Evolutionary conservation across 2,329 filamentous ascomycete species (phyloP).

Genomic region (Cylindrodendrum hubeiense): DNA sequence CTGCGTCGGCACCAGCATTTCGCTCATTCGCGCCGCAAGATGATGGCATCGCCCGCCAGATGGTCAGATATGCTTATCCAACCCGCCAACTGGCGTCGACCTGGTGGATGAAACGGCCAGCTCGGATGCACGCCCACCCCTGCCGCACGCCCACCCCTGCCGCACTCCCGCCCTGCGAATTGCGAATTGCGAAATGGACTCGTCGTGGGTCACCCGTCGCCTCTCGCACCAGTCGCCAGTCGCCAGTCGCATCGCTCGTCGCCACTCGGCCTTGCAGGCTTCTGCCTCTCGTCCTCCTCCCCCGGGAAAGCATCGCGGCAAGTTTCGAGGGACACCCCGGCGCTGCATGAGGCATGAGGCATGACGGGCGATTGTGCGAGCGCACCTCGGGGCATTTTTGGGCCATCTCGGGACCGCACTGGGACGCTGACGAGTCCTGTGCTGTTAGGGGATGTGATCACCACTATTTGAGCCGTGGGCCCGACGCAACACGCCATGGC

Average conservation of each 20-base stretch:
- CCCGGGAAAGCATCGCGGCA: not conserved
- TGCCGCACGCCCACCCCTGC: not conserved
- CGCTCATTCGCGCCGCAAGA: slow-evolving; percentile 39
- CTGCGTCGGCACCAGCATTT: slow-evolving; percentile 45
- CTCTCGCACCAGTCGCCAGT: no score
- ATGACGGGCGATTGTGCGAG: not conserved
- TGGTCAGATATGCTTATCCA: slow-evolving; percentile 47
- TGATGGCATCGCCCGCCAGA: slow-evolving; percentile 44
- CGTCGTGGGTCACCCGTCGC: no score
- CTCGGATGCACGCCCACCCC: slow-evolving; percentile 12
- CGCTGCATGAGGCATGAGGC: no score
- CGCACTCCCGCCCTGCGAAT: no score
- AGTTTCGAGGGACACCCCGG: not conserved
- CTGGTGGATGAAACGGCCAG: slow-evolving; percentile 25
- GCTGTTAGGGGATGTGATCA: slow-evolving; percentile 16
- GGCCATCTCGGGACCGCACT: no score
- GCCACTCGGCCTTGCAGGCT: not conserved
- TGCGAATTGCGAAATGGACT: no score
- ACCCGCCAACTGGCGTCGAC: slow-evolving; percentile 23
- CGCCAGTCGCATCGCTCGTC: no score
- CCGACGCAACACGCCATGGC: slow-evolving; percentile 39
- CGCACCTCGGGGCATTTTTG: not conserved
- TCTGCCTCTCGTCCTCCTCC: not conserved
- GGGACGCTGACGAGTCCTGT: slow-evolving; percentile 19
- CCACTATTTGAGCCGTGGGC: slow-evolving; percentile 31